A percentile compares a stretch with the other conserved stretches of the same genome.
Conservation (phyloP, 176 grass and related monocot genomes). For the Triticum timopheevii region DNA sequence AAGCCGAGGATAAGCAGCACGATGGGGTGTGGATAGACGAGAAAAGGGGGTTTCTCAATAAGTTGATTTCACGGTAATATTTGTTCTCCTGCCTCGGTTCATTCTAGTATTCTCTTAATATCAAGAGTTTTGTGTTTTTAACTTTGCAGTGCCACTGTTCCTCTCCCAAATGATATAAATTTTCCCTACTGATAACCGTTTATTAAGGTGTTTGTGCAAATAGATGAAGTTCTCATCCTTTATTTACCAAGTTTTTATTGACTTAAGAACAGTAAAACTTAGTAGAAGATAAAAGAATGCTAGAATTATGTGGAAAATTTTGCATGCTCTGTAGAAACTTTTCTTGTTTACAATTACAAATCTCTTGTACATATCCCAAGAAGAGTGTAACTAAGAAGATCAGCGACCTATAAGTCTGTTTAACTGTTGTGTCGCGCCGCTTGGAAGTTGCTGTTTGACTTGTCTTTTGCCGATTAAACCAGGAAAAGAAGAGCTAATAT, state of each 20-base stretch:
- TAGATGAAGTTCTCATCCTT: neutral
- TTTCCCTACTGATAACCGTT: neutral
- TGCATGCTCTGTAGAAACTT: neutral
- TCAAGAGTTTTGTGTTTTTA: neutral
- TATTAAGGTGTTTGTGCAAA: neutral
- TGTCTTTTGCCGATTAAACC: constrained; percentile 13
- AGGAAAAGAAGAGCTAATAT: constrained; percentile 62
- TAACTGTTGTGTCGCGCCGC: neutral
- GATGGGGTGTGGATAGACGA: constrained; percentile 85
- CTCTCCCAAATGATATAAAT: neutral
- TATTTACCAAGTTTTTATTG: neutral
- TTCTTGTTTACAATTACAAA: neutral
- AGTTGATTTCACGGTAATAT: constrained; percentile 57
- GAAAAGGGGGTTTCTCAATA: constrained; percentile 68
- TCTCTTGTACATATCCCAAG: neutral
- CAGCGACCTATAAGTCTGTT: neutral
- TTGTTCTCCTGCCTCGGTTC: neutral
- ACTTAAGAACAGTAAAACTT: neutral
- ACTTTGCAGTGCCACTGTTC: neutral
- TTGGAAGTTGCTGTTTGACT: neutral
- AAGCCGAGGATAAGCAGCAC: constrained; percentile 76
- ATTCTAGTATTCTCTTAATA: neutral
- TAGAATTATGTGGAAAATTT: neutral
- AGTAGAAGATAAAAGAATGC: neutral
- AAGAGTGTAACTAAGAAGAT: neutral